phyloP scores from a whole-genome alignment of 441 rosid species.

The Eutrema salsugineum region DNA sequence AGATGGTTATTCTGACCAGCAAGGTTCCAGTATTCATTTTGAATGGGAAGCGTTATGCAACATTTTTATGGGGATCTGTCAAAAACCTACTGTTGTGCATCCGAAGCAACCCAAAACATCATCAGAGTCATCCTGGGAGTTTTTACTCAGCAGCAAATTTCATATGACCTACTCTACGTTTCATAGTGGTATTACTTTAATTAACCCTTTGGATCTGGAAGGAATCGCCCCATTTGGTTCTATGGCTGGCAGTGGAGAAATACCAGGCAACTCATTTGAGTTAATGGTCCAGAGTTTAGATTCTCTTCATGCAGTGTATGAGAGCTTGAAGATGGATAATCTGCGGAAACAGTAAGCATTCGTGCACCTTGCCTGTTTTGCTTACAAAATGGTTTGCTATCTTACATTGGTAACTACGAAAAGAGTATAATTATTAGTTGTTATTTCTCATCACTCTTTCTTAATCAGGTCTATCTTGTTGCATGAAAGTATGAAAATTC shows the following conservation, averaged over 20 bases:
- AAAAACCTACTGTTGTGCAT: constrained; percentile 42
- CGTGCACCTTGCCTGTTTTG: not conserved
- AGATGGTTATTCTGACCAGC: constrained; percentile 49
- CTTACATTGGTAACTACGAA: not conserved
- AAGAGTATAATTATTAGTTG: not conserved
- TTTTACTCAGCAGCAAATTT: constrained; percentile 78
- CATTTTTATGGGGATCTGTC: constrained; percentile 63
- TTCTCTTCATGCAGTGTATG: constrained; percentile 90
- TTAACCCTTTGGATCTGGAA: constrained; percentile 28
- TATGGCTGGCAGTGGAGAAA: constrained; percentile 36
- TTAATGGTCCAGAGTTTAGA: constrained; percentile 62
- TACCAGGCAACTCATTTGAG: constrained; percentile 42
- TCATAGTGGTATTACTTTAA: constrained; percentile 42
- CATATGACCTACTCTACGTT: constrained; percentile 65
- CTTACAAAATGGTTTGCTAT: constrained; percentile 8
- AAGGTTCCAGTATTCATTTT: constrained; percentile 50
- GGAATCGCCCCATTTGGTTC: constrained; percentile 36
- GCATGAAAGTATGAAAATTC: constrained; percentile 6
- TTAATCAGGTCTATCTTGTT: not conserved
- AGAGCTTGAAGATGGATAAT: constrained; percentile 88
- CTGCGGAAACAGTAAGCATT: constrained; percentile 83
- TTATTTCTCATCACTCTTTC: not conserved
- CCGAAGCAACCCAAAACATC: constrained; percentile 33
- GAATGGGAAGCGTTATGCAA: constrained; percentile 81
- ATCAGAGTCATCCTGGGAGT: constrained; percentile 77